These are phyloP conservation scores for Thinopyrum elongatum DNA, from an alignment of 176 grass and related monocot species.

Conservation along the genomic window DNA sequence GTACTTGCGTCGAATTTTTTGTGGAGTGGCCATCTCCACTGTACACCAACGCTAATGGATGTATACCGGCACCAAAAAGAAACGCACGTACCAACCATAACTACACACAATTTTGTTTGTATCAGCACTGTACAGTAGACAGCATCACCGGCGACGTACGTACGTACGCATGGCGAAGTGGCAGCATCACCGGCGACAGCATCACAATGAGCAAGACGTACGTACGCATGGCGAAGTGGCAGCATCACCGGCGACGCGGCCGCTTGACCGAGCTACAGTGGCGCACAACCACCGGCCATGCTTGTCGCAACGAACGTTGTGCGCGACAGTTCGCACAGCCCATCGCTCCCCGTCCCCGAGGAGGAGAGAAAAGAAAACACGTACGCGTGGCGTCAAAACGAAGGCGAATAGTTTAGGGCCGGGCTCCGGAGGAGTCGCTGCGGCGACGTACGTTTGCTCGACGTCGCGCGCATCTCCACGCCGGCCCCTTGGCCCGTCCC, in stretches of 20 bases:
- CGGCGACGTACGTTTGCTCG: neutral
- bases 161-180: neutral
- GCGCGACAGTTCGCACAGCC: neutral
- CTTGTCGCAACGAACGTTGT: neutral
- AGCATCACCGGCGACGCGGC: neutral
- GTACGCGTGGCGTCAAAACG: conserved; percentile 11
- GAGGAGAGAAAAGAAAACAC: neutral
- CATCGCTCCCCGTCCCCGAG: conserved; percentile 10
- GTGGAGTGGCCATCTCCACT: neutral
- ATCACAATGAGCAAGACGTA: too few species aligned
- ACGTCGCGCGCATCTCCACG: conserved; percentile 71
- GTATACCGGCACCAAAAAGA: neutral
- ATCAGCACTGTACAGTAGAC: neutral
- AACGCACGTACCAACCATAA: neutral
- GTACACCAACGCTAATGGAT: neutral
- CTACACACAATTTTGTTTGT: neutral
- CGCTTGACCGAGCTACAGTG: conserved; percentile 1
- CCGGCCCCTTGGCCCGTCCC: conserved; percentile 41
- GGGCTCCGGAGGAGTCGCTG: conserved; percentile 1
- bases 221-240: neutral
- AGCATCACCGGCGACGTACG: too few species aligned
- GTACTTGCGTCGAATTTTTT: neutral
- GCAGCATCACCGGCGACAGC: neutral
- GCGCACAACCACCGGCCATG: neutral
- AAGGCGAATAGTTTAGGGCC: neutral